Conservation (phyloP, 176 grass and related monocot genomes). For the Paspalum vaginatum region DNA sequence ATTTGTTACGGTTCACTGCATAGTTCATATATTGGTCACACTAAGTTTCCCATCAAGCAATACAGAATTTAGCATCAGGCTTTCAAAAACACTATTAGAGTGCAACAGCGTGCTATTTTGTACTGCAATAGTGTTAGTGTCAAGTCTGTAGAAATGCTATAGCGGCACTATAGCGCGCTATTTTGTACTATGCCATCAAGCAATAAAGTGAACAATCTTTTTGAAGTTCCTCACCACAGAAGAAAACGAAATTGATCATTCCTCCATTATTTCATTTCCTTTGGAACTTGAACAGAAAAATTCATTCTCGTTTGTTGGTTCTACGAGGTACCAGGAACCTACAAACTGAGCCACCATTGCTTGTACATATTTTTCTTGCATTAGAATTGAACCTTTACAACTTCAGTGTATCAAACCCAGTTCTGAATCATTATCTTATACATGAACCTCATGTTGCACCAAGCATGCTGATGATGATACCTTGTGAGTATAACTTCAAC, state of each 20-base stretch:
- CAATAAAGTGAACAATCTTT: neutral
- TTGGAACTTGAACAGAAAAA: neutral
- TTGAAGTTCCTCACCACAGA: neutral
- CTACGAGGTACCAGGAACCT: neutral
- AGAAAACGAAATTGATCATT: neutral
- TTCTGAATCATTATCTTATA: neutral
- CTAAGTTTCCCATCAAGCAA: neutral
- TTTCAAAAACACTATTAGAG: too few species aligned
- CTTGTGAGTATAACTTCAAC: neutral
- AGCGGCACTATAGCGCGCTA: too few species aligned
- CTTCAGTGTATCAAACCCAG: neutral
- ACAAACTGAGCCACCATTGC: neutral
- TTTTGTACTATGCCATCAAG: too few species aligned
- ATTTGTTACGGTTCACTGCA: neutral
- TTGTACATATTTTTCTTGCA: neutral
- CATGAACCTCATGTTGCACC: slow-evolving; percentile 14
- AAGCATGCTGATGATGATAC: slow-evolving; percentile 9
- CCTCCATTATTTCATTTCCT: neutral
- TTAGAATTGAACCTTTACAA: neutral
- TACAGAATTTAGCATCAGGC: too few species aligned
- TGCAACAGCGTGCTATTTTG: too few species aligned
- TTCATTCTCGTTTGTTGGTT: neutral
- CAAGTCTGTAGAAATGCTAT: too few species aligned
- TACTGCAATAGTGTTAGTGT: too few species aligned
- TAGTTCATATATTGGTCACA: neutral